Base-by-base conservation (phyloP, 1,284 basidiomycete species). In the Coniferiporia weirii region DNA sequence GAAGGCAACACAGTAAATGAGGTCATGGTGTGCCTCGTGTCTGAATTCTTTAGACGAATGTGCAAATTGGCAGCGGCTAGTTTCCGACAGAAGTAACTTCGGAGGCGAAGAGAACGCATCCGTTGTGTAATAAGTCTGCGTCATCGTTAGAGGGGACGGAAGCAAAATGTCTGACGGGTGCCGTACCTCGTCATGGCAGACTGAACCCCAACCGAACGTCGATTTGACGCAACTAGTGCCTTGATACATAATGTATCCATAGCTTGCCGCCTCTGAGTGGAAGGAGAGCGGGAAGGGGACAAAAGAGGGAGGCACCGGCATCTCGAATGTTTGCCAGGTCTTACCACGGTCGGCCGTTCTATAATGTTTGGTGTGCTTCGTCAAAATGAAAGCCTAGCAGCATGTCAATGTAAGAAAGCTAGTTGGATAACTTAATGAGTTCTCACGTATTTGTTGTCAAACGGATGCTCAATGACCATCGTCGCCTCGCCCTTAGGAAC, bases 401-500 rank as follows among this genome's bases (percentile, higher is more conserved):
- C 6, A 38, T 9, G 36, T 35, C 50, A 48, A 10, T 50, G 15
- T 46, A 36, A 32, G 13, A 19, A 13, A 67, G 2, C 2, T 3
- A 27, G 27, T 27, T 5, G 5, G 27, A 5, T 27, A 27, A 53
- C 59, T 69, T 68, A 53, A 12, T 19, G 20, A 17, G 15, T 54
- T 40, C 87, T 69, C 70, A 87, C 89, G 68, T 84, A 84, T 59
- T 79, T 75, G 64, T 85, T 91, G 70, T 95, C 83, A 68, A 89
- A 87, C 1, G 96, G 95, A 70, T 98, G 96, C 63, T 90, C 84
- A 58, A 98, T 76, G 54, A 98, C 84, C 76, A 91, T 83, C 7
- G 77, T 68, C 1, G 90, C 86, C 55, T 81, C 73, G 32, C 87
- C 86, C 50, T 72, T 66, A 0, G 83, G 85, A 51, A 96, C 82